These are phyloP conservation scores for Dryas drummondii DNA, from an alignment of 306 rosid genomes.

Conservation along the genomic window DNA sequence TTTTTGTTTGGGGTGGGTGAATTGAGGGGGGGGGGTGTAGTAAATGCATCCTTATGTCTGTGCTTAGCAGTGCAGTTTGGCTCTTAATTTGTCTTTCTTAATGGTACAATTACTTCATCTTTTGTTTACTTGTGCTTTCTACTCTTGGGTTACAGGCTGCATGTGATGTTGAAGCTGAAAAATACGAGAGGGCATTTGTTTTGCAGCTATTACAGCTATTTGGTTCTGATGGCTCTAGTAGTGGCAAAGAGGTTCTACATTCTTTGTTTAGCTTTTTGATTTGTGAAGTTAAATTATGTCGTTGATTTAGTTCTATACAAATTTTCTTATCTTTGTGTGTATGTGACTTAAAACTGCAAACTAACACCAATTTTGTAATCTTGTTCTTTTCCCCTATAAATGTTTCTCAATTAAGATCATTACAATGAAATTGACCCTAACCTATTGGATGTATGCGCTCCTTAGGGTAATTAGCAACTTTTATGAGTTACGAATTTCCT, in stretches of 20 bases:
- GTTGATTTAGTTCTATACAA: background rate
- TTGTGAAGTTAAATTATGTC: background rate
- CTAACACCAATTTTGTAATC: background rate
- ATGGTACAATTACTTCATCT: background rate
- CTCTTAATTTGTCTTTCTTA: background rate
- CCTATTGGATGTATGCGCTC: background rate
- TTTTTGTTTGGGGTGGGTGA: background rate
- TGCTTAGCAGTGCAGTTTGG: background rate
- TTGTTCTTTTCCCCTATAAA: background rate
- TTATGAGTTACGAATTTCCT: background rate
- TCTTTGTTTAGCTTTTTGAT: background rate
- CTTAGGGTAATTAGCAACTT: background rate
- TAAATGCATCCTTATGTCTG: too few species aligned
- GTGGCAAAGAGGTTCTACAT: slow-evolving; percentile 67
- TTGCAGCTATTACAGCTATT: slow-evolving; percentile 73
- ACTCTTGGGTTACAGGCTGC: slow-evolving; percentile 55
- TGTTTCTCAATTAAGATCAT: background rate
- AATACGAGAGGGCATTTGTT: slow-evolving; percentile 80
- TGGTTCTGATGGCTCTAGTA: slow-evolving; percentile 51
- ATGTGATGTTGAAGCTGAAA: slow-evolving; percentile 66
- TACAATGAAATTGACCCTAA: background rate
- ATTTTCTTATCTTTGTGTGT: background rate
- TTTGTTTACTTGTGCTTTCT: slow-evolving; percentile 5
- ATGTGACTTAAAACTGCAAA: background rate
- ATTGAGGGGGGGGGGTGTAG: too few species aligned